These are phyloP conservation scores for Botryotinia convoluta DNA, from an alignment of 2,329 filamentous ascomycete species.

Conservation along the genomic window DNA sequence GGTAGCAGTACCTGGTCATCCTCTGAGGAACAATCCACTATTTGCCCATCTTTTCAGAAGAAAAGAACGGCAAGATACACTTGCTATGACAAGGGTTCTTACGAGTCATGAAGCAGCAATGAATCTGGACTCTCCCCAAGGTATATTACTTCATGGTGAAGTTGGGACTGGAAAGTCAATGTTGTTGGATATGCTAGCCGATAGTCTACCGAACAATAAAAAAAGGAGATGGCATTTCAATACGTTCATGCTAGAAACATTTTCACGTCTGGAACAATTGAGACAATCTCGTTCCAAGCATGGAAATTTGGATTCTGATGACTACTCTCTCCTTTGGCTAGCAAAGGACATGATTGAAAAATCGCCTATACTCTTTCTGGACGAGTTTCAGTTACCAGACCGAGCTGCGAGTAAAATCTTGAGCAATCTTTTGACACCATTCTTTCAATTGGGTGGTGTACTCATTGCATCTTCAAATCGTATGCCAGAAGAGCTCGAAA, in stretches of 20 bases:
- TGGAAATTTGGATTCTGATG: slow-evolving; percentile 24
- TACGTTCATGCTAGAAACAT: slow-evolving; percentile 78
- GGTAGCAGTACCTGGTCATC: slow-evolving; percentile 52
- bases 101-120: slow-evolving; percentile 70
- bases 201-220: slow-evolving; percentile 68
- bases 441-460: slow-evolving; percentile 80
- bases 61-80: slow-evolving; percentile 52
- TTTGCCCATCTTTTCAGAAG: slow-evolving; percentile 58
- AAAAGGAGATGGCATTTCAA: slow-evolving; percentile 82
- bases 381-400: slow-evolving; percentile 82
- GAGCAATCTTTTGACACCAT: slow-evolving; percentile 73
- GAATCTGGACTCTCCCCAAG: slow-evolving; percentile 67
- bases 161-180: slow-evolving; percentile 83
- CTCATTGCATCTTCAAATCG: slow-evolving; percentile 78
- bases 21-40: slow-evolving; percentile 57
- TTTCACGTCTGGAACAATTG: slow-evolving; percentile 68
- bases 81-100: slow-evolving; percentile 66
- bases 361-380: slow-evolving; percentile 74
- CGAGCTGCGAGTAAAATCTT: slow-evolving; percentile 75
- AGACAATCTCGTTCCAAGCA: slow-evolving; percentile 41
- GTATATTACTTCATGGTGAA: slow-evolving; percentile 75
- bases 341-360: slow-evolving; percentile 73
- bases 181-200: slow-evolving; percentile 79
- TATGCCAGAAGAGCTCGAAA: slow-evolving; percentile 78
- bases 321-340: slow-evolving; percentile 58